Conservation (phyloP, 495 filamentous ascomycete genomes). For the Schizothecium vesticola region DNA sequence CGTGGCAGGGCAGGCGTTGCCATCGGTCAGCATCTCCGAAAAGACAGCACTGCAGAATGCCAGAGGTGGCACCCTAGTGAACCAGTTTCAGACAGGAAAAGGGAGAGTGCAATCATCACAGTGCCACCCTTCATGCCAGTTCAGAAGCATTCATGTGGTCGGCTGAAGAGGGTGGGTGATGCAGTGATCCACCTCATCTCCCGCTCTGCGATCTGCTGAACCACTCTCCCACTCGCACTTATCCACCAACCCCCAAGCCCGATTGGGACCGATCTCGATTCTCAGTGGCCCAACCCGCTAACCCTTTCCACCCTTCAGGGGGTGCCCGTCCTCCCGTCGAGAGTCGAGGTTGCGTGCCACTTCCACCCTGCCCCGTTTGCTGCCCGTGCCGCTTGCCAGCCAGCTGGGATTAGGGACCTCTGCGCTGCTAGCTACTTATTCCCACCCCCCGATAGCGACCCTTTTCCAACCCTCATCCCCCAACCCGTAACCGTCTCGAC, state of each 20-base stretch:
- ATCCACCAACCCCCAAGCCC: background rate
- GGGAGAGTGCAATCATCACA: background rate
- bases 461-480: constrained; percentile 18
- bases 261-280: background rate
- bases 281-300: background rate
- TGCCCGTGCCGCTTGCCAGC: constrained; percentile 11
- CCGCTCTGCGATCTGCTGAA: constrained; percentile 10
- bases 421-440: constrained; percentile 4
- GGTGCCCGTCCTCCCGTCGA: too few relatives aligned
- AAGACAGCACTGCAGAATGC: background rate
- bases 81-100: constrained; percentile 14
- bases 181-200: constrained; percentile 11
- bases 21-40: background rate
- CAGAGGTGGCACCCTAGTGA: background rate
- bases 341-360: constrained; percentile 1
- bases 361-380: background rate
- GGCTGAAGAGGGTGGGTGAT: background rate
- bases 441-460: constrained; percentile 7
- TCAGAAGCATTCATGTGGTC: background rate
- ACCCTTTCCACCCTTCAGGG: background rate
- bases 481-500: constrained; percentile 33
- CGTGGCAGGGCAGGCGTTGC: background rate
- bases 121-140: background rate
- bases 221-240: background rate
- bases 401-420: constrained; percentile 11